Base-by-base conservation (phyloP, 2,329 filamentous ascomycete species). In the Epichloe sylvatica region DNA sequence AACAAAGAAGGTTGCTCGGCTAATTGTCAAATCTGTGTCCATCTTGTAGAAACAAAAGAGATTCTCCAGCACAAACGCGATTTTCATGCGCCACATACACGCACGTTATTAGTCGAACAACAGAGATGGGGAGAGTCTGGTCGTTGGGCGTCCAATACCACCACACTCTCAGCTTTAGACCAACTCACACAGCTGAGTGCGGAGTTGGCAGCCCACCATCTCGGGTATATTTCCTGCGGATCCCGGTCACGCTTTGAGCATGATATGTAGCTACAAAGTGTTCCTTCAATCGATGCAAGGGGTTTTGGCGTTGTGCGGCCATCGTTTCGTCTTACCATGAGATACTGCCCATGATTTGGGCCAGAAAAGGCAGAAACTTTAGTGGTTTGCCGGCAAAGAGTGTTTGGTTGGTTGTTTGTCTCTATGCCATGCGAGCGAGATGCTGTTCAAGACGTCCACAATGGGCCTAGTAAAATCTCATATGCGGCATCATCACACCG, bases 141-240 rank as follows among this genome's bases (percentile, higher is more conserved):
- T 25, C 19, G 40, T 51, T 51, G 49, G 45, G 36, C 49, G 37
- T 47, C 35, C 39, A 47, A 45, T 13, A 38, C 19, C 45, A n/a
- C 23, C 23, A 39, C 11, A 19, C 21, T 11, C 34, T 15, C 33
- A 19, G 23, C 13, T 21, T 33, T 9, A 42, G 40, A 36, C 9
- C 34, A 17, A 40, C 35, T 17, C 36, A 35, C 21, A 34, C 38
- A 35, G 13, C 17, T 35, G 19, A 5, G 33, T 45, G 21, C 8
- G 19, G 23, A 45, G 15, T 13, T 13, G 37, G 37, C 21, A 48
- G 12, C 46, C 38, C 38, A 46, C 38, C 21, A 38, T 38, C 6
- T 33, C 39, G 46, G 37, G 15, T 38, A 34, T 36, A 13, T 33
- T 39, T 33, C 21, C 21, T 43, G 50, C 37, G 45, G 36, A 19